Evolutionary conservation across 2,329 filamentous ascomycete species (phyloP).

Genomic region (Fusarium coicis): DNA sequence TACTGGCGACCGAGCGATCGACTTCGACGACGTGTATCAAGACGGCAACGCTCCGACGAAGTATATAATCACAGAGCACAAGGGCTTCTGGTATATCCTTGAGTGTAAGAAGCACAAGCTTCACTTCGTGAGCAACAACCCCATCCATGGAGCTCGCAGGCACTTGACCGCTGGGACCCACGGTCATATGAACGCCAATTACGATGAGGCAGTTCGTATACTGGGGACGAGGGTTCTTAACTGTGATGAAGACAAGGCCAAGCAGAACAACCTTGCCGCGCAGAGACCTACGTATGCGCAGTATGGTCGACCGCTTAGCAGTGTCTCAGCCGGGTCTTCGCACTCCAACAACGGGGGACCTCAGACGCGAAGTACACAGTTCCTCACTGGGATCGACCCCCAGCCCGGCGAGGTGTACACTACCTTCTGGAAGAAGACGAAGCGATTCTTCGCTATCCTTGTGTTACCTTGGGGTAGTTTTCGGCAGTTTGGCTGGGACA

Average conservation of each 20-base stretch:
- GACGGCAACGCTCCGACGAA: neutral
- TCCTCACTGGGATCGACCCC: neutral
- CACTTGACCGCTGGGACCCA: neutral
- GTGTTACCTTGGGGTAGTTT: neutral
- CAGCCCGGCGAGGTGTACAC: slow-evolving; percentile 9
- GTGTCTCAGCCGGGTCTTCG: neutral
- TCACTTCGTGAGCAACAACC: neutral
- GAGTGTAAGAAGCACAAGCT: neutral
- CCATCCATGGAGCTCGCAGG: neutral
- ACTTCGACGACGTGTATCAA: slow-evolving; percentile 13
- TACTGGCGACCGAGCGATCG: neutral
- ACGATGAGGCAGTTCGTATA: neutral
- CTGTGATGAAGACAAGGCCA: neutral
- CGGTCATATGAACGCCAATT: neutral
- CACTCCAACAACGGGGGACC: neutral
- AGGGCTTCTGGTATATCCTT: slow-evolving; percentile 8
- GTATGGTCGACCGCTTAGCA: neutral
- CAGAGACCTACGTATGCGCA: neutral
- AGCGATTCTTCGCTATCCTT: neutral
- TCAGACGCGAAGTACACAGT: neutral
- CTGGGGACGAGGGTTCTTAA: accelerated
- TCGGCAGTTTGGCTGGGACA: neutral
- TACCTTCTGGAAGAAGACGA: neutral
- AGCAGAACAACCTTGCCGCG: neutral
- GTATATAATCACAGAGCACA: neutral